Conservation (phyloP, 345 rosid species). For the Syzygium oleosum region DNA sequence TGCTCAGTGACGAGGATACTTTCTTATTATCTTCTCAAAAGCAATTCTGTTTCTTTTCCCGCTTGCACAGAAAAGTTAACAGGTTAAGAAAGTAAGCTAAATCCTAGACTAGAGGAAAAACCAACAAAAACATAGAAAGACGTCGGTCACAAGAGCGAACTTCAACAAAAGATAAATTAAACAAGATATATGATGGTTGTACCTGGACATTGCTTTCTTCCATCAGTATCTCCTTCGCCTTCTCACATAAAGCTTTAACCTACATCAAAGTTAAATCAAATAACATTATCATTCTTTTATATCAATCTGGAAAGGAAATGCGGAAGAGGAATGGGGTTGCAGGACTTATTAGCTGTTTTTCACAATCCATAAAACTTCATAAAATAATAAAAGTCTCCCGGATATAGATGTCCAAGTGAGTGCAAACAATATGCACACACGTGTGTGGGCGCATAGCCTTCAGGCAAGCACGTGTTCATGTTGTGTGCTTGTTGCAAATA, state of each 20-base stretch:
- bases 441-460: not conserved
- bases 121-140: not conserved
- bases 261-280: conserved; percentile 7
- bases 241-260: conserved; percentile 94
- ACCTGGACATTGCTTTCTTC: conserved; percentile 99
- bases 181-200: not conserved
- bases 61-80: not conserved
- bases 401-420: not conserved
- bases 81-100: not conserved
- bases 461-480: not conserved
- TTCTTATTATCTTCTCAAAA: not conserved
- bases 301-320: not conserved
- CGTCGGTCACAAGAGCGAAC: not conserved
- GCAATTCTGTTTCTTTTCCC: not conserved
- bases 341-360: not conserved
- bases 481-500: not conserved
- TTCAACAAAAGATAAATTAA: not conserved
- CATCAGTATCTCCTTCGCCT: conserved; percentile 95
- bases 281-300: not conserved
- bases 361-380: not conserved
- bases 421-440: not conserved
- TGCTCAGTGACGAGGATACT: not conserved
- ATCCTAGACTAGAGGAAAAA: not conserved
- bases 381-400: not conserved
- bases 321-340: not conserved